These are phyloP conservation scores for Colletotrichum sp. DNA, from an alignment of 2,329 filamentous ascomycete species.

Conservation along the genomic window DNA sequence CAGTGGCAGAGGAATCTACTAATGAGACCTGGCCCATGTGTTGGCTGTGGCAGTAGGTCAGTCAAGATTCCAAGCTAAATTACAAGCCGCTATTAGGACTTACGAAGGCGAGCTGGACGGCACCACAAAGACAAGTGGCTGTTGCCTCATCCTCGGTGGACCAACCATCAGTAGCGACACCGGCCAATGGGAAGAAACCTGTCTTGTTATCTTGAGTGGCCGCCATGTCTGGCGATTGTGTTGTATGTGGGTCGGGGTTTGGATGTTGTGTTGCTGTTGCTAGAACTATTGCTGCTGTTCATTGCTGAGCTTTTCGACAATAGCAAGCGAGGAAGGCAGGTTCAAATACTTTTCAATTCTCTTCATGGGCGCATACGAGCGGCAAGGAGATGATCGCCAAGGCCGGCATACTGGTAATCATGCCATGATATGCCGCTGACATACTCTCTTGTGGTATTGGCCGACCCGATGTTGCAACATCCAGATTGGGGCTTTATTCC, in stretches of 20 bases:
- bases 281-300: background rate
- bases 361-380: background rate
- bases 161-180: constrained; percentile 45
- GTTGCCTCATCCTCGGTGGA: constrained; percentile 53
- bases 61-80: background rate
- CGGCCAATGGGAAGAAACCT: constrained; percentile 37
- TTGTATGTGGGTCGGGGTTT: background rate
- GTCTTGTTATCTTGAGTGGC: background rate
- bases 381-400: background rate
- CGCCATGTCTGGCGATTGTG: background rate
- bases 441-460: background rate
- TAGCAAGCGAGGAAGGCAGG: background rate
- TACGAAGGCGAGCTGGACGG: constrained; percentile 59
- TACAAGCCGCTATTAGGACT: constrained; percentile 24
- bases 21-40: constrained; percentile 47
- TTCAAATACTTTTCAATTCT: background rate
- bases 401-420: background rate
- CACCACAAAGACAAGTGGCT: constrained; percentile 63
- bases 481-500: background rate
- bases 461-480: background rate
- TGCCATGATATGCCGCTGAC: background rate
- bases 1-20: constrained; percentile 65
- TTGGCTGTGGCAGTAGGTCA: constrained; percentile 38
- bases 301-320: background rate
- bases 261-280: background rate